phyloP scores from a whole-genome alignment of 208 protist genomes.

The Trypanosomatidae sp. region DNA sequence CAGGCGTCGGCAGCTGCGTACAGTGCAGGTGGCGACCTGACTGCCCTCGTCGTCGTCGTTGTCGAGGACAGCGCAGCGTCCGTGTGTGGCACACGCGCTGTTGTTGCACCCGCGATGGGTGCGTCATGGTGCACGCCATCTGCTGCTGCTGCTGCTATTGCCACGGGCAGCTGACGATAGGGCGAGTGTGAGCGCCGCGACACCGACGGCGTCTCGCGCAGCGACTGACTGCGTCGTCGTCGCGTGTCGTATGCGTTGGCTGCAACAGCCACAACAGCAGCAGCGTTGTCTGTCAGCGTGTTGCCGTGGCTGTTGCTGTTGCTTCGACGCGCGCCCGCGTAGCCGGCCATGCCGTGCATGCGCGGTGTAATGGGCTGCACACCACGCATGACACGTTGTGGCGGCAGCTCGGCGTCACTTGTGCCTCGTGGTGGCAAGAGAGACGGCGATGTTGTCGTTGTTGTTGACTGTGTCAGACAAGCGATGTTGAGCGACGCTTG shows the following conservation, averaged over 20 bases:
- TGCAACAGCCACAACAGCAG: no score
- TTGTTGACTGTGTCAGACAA: no score
- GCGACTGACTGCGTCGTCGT: neutral
- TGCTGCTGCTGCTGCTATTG: neutral
- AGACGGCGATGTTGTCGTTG: no score
- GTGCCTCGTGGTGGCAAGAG: no score
- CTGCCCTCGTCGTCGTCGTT: slow-evolving; percentile 3
- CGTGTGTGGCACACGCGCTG: neutral
- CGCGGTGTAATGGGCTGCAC: no score
- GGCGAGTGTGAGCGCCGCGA: neutral
- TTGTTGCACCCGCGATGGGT: neutral
- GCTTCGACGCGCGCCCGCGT: neutral
- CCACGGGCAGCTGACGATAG: neutral
- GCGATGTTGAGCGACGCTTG: no score
- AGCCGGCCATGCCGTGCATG: no score
- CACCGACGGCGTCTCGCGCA: neutral
- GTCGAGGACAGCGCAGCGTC: neutral
- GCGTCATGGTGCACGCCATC: neutral
- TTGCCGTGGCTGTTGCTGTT: neutral
- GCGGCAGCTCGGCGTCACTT: no score
- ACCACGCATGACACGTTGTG: no score
- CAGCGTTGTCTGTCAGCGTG: no score
- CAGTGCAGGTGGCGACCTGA: neutral
- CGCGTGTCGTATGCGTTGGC: neutral
- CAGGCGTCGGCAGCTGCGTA: neutral